Base-by-base conservation (phyloP, 2,329 filamentous ascomycete genomes). In the Lachnellula occidentalis region DNA sequence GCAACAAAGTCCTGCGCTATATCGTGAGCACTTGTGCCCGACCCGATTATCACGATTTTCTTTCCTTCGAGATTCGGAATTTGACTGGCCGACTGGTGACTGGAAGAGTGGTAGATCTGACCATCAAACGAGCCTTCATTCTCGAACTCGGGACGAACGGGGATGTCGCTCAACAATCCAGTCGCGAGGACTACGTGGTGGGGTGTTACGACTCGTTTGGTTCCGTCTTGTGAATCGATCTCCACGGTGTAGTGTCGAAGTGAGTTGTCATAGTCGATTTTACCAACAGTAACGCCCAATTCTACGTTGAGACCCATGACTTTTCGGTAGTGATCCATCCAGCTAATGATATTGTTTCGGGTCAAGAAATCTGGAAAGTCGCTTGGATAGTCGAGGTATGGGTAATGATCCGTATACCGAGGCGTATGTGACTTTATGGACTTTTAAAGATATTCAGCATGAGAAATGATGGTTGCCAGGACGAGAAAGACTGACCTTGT, bases 261-360 rank as follows among this genome's bases (percentile, higher is more conserved):
- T 15, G 4, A 17, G 5, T 41, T 19, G 15, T 41, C 15, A 12
- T n/a, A 41, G 15, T 41, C 62, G 1, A 72, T 71, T 5, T 66
- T 70, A 4, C 63, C 66, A n/a, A 78, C 64, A 0, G 58, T 69
- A 3, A 72, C 73, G 11, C 67, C 67, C 37, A 69, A 68, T 69
- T 75, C 73, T 2, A 78, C 68, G 56, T 78, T 76, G 41, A 80
- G 68, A 41, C 76, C 73, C 71, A 80, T 76, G 4, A 75, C 64
- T n/a, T 64, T 71, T 3, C 72, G 73, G 52, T 79, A 79, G 1
- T 70, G 68, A 51, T 77, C 75, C 37, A 79, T 73, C 69, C 76
- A 79, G 47, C 74, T 71, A 5, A 70, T 73, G 0, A 80, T 68
- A 36, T 78, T 76, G 53, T 78, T 72, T 50, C 75, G 73, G 0